Conservation (phyloP, 2,329 filamentous ascomycete species). For the Bipolaris gigantea region DNA sequence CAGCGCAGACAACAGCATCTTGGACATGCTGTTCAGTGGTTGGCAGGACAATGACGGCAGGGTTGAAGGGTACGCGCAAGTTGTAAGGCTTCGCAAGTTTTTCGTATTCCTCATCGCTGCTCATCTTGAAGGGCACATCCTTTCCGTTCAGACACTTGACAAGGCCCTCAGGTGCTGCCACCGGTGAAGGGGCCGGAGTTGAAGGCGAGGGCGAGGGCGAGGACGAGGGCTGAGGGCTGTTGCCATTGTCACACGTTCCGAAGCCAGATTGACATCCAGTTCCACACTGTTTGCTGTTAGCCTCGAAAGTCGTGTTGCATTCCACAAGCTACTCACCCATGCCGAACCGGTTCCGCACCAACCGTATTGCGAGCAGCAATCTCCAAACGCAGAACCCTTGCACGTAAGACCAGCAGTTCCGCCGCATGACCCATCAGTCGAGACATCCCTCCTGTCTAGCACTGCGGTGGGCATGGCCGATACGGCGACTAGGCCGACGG, state of each 20-base stretch:
- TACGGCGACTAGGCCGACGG: conserved; percentile 22
- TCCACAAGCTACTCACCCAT: conserved; percentile 3
- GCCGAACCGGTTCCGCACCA: conserved; percentile 44
- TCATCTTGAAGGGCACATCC: conserved; percentile 39
- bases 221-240: conserved; percentile 14
- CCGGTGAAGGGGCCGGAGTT: conserved; percentile 18
- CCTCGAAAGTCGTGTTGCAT: conserved; percentile 7
- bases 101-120: conserved; percentile 26
- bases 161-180: conserved; percentile 15
- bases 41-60: conserved; percentile 61
- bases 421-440: conserved; percentile 49
- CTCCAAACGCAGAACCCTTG: conserved; percentile 47
- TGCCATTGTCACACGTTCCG: conserved; percentile 32
- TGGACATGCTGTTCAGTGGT: conserved; percentile 58
- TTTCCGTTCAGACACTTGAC: conserved; percentile 39
- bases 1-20: conserved; percentile 61
- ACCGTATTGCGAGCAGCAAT: conserved; percentile 50
- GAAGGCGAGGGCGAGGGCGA: conserved; percentile 21
- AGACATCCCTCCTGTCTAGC: conserved; percentile 35
- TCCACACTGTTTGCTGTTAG: conserved; percentile 28
- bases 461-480: conserved; percentile 14
- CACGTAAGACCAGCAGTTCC: conserved; percentile 48
- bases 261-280: conserved; percentile 38
- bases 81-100: conserved; percentile 44
- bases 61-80: conserved; percentile 46